A percentile compares a stretch with the other conserved stretches of the same genome.
Evolutionary conservation across 139 green algal species (phyloP).

Genomic region (Coccomyxa sp.): DNA sequence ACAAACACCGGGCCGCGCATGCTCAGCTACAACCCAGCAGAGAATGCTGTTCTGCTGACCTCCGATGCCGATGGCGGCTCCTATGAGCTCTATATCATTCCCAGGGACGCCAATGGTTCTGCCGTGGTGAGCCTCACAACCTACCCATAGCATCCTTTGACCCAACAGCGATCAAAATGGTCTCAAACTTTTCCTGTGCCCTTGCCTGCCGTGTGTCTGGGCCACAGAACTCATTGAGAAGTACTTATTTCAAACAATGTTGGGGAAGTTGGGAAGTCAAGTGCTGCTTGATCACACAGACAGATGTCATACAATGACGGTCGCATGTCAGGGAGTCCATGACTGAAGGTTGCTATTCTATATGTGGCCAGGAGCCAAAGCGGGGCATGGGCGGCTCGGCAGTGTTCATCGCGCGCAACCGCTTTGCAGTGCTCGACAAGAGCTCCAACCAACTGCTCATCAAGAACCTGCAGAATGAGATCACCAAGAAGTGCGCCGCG

Average conservation of each 20-base stretch:
- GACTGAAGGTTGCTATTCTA: background rate
- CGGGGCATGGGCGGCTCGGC: constrained; percentile 73
- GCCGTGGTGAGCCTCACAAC: constrained; percentile 29
- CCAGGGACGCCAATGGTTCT: constrained; percentile 72
- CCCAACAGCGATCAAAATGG: too few species aligned
- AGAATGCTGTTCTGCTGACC: constrained; percentile 91
- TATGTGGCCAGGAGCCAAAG: constrained; percentile 57
- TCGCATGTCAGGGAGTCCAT: background rate
- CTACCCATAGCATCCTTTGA: background rate
- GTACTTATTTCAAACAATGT: background rate
- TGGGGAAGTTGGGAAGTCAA: background rate
- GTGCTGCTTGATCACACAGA: background rate
- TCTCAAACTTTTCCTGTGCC: too few species aligned
- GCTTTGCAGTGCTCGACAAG: constrained; percentile 97
- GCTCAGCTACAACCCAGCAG: constrained; percentile 96
- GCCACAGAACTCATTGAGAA: background rate
- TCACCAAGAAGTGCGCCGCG: constrained; percentile 90
- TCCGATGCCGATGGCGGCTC: constrained; percentile 87
- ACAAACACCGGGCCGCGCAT: constrained; percentile 30
- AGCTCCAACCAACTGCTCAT: constrained; percentile 78
- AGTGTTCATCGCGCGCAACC: constrained; percentile 98
- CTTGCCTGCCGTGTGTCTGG: background rate
- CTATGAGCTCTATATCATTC: constrained; percentile 94
- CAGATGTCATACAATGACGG: too few species aligned
- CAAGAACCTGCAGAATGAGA: constrained; percentile 96